Evolutionary conservation across 305 asterid species (phyloP).

Genomic region (Euphrasia arctica): DNA sequence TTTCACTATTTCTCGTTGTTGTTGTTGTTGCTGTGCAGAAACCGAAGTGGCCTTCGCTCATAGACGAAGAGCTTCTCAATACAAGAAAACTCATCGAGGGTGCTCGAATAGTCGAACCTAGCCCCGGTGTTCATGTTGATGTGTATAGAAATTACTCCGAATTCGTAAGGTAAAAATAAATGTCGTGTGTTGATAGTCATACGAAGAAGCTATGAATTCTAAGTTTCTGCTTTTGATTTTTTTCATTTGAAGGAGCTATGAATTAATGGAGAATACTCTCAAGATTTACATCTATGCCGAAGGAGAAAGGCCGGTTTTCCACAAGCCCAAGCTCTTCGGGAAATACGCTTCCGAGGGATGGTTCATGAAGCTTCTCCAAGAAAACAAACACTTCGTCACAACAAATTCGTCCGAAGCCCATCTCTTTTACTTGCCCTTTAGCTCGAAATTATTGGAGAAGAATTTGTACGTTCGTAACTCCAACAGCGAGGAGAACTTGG

Average conservation of each 20-base stretch:
- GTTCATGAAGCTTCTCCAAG: conserved; percentile 71
- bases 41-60: conserved; percentile 30
- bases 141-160: conserved; percentile 38
- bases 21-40: conserved; percentile 25
- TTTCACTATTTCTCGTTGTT: not conserved
- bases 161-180: conserved; percentile 31
- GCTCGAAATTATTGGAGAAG: conserved; percentile 50
- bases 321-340: conserved; percentile 49
- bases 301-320: conserved; percentile 68
- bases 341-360: conserved; percentile 78
- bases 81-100: conserved; percentile 33
- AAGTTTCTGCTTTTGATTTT: not conserved
- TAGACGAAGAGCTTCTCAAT: conserved; percentile 32
- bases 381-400: conserved; percentile 49
- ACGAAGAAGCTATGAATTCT: not conserved
- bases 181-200: not conserved
- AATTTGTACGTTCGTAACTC: conserved; percentile 51
- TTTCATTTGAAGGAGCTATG: conserved; percentile 55
- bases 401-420: conserved; percentile 51
- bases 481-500: conserved; percentile 46
- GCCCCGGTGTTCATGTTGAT: not conserved
- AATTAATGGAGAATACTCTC: conserved; percentile 59
- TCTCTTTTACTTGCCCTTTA: conserved; percentile 67
- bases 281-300: conserved; percentile 62
- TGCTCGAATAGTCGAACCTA: conserved; percentile 20